Evolutionary conservation across 495 filamentous ascomycete species (phyloP), one percentile per base, ranked within the genome.

Genomic region (Penicillium argentinense): DNA sequence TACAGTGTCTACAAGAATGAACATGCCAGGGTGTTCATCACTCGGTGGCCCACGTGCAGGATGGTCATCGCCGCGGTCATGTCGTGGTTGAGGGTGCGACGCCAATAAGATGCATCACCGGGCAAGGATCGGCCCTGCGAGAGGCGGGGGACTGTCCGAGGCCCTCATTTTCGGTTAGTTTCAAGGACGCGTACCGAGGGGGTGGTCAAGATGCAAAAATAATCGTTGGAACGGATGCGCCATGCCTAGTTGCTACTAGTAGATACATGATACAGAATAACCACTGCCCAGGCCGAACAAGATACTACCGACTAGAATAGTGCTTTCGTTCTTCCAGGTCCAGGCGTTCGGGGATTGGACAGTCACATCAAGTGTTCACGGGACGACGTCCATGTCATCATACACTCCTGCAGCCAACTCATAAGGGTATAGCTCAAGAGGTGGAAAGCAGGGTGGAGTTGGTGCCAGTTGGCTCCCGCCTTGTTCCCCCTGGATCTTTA

Each of bases 401-500:
- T 36, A 18, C 9, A 16, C 33, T 19, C 33, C 33, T 36, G 33
- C 33, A 21, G 33, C 33, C 33, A 36, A 36, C 33, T 21, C 1
- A 36, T 24, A 24, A 2, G 30, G 4, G 33, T 9, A 30, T 23
- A 39, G 37, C 21, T 16, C 21, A 5, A 12, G 34, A 14, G 18
- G n/a, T 13, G 17, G 5, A 38, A 6, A n/a, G 37, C 16, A 13
- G 21, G 26, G 45, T 34, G 45, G 29, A 43, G 17, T 27, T 17
- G 39, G 25, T 32, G 29, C 27, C 27, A 19, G 18, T 17, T 37
- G 12, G 32, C 22, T 22, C 23, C 32, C 11, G 33, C 11, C 16
- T 36, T 13, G 1, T 33, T 13, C 30, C 9, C 30, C 30, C 13
- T 33, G 2, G 16, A 36, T 18, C 11, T 47, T 56, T 72, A 95